These are phyloP conservation scores for Chaetomium cochliodes DNA, from an alignment of 495 filamentous ascomycete species.

Conservation along the genomic window DNA sequence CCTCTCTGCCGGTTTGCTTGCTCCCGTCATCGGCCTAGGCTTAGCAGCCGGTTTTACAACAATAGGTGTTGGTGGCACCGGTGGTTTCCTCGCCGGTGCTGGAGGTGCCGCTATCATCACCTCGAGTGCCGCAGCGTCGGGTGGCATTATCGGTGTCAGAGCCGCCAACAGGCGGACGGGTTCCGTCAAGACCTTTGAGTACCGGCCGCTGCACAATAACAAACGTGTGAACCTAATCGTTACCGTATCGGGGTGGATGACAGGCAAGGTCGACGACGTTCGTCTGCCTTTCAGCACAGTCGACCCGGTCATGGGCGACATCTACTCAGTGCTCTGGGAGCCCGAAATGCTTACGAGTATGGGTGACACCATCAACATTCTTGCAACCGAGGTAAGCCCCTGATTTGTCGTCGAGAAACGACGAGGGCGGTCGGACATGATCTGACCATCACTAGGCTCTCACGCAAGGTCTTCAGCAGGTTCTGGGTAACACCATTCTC, in stretches of 20 bases:
- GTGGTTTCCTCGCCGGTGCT: constrained; percentile 83
- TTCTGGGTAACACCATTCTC: constrained; percentile 86
- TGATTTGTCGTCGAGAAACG: background rate
- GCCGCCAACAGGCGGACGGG: constrained; percentile 86
- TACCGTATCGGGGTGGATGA: constrained; percentile 97
- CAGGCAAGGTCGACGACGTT: constrained; percentile 93
- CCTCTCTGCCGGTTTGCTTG: constrained; percentile 85
- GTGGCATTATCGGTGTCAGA: constrained; percentile 77
- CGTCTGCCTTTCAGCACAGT: constrained; percentile 93
- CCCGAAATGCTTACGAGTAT: constrained; percentile 96
- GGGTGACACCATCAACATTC: constrained; percentile 96
- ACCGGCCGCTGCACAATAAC: constrained; percentile 93
- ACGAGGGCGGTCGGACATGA: constrained; percentile 14
- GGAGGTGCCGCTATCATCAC: constrained; percentile 94
- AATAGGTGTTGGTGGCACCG: constrained; percentile 87
- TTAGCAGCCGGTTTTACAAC: constrained; percentile 93
- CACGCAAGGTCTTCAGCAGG: constrained; percentile 92
- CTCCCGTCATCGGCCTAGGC: constrained; percentile 92
- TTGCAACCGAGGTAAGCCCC: constrained; percentile 86
- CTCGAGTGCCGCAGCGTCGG: constrained; percentile 80
- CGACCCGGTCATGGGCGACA: constrained; percentile 95
- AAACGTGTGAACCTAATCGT: constrained; percentile 96
- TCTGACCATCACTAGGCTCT: constrained; percentile 63
- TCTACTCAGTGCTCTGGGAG: constrained; percentile 97
- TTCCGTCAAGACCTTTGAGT: constrained; percentile 93